Conservation (phyloP, 306 rosid genomes). For the Vigna angularis region DNA sequence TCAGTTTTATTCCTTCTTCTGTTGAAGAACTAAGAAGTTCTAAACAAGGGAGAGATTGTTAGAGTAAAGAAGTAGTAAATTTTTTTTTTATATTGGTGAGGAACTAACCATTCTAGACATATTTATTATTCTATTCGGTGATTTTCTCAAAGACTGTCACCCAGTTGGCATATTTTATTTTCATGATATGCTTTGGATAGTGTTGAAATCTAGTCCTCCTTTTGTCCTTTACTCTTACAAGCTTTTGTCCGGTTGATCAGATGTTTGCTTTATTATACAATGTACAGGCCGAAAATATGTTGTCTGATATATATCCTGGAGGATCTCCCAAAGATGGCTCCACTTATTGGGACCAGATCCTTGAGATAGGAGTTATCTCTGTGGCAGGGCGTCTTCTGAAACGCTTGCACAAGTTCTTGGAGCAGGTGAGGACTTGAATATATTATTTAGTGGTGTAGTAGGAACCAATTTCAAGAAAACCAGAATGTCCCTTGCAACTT, state of each 20-base stretch:
- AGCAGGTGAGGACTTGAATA: conserved; percentile 67
- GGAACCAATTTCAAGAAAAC: conserved; percentile 40
- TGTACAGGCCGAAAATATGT: conserved; percentile 83
- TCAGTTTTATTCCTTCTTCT: neutral
- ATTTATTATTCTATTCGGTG: neutral
- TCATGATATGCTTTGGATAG: conserved; percentile 9
- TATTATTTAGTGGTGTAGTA: conserved; percentile 36
- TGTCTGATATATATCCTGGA: conserved; percentile 97
- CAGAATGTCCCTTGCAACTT: conserved; percentile 7
- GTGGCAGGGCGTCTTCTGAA: conserved; percentile 88
- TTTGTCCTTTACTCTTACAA: conserved; percentile 25
- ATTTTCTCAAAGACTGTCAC: neutral
- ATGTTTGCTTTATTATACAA: conserved; percentile 32
- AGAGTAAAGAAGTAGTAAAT: conserved; percentile 26
- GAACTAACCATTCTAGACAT: neutral
- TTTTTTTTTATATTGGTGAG: conserved; percentile 7
- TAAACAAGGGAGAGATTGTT: neutral
- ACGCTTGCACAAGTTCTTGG: conserved; percentile 83
- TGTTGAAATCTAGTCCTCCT: conserved; percentile 14
- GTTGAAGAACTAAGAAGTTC: neutral
- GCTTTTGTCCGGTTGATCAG: conserved; percentile 40
- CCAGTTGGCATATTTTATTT: conserved; percentile 27
- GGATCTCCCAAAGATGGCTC: conserved; percentile 85
- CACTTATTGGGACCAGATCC: conserved; percentile 94
- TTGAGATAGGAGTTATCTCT: conserved; percentile 83